phyloP scores from a whole-genome alignment of 495 filamentous ascomycete genomes.

The Clohesyomyces aquaticus region DNA sequence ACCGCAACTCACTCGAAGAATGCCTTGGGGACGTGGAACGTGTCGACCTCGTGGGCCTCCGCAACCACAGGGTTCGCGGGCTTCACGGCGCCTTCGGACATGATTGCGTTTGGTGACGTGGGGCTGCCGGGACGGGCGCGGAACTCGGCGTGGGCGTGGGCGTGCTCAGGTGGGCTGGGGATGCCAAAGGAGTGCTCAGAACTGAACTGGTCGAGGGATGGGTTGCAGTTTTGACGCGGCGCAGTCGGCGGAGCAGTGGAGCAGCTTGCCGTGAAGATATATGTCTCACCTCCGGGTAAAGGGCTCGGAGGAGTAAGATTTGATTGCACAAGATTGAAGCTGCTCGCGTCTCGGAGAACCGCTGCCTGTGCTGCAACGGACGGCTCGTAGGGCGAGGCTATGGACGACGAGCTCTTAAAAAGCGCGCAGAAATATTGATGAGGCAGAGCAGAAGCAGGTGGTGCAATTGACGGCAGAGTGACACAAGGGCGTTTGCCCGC shows the following conservation, averaged over 20 bases:
- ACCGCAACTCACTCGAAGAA: conserved; percentile 61
- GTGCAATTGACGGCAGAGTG: background rate
- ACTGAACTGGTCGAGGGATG: background rate
- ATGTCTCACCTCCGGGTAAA: conserved; percentile 39
- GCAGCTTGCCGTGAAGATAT: conserved; percentile 21
- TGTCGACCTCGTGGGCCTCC: conserved; percentile 85
- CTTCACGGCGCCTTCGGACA: conserved; percentile 65
- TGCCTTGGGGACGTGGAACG: conserved; percentile 68
- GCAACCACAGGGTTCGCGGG: conserved; percentile 70
- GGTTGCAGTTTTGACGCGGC: background rate
- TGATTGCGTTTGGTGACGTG: conserved; percentile 47
- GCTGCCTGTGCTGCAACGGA: conserved; percentile 28
- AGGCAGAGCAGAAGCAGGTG: too few relatives aligned
- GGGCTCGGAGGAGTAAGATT: conserved; percentile 22
- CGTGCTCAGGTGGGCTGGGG: conserved; percentile 8
- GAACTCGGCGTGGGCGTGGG: background rate
- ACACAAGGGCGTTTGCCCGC: background rate
- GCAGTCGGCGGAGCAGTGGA: conserved; percentile 1
- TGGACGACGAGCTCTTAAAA: background rate
- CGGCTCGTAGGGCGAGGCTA: background rate
- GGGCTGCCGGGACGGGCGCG: background rate
- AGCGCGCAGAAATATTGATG: background rate
- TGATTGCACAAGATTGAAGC: conserved; percentile 32
- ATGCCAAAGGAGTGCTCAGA: background rate
- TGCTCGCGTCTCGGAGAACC: conserved; percentile 23